Conservation (phyloP, 2,329 filamentous ascomycete species). For the Thelonectria rubi region DNA sequence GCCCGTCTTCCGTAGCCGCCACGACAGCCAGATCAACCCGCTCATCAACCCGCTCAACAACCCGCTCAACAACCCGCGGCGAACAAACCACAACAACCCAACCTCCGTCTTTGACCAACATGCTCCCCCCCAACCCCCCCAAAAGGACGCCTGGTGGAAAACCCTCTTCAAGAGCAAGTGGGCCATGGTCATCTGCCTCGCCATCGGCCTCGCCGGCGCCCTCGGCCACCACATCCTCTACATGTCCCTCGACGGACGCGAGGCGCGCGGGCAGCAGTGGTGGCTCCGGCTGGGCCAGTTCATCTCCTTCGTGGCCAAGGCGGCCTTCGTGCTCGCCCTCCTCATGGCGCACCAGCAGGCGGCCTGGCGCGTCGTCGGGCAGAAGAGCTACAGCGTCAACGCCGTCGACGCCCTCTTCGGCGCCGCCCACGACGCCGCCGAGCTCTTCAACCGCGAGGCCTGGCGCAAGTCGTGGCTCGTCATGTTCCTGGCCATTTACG, state of each 20-base stretch:
- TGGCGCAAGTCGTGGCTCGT: slow-evolving; percentile 35
- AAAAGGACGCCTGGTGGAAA: background rate
- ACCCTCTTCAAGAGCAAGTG: slow-evolving; percentile 20
- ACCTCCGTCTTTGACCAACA: too few relatives aligned
- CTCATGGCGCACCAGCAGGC: slow-evolving; percentile 27
- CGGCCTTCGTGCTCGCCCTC: slow-evolving; percentile 19
- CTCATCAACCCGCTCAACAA: slow-evolving; percentile 1
- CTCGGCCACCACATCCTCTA: slow-evolving; percentile 21
- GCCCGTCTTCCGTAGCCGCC: slow-evolving; percentile 6
- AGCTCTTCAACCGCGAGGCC: slow-evolving; percentile 33
- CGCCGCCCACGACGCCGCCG: slow-evolving; percentile 20
- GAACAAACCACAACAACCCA: background rate
- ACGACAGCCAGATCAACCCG: slow-evolving; percentile 18
- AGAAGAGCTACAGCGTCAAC: slow-evolving; percentile 18
- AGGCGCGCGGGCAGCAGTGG: slow-evolving; percentile 20
- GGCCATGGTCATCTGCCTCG: slow-evolving; percentile 23
- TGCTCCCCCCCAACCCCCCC: too few relatives aligned
- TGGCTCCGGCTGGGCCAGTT: slow-evolving; percentile 27
- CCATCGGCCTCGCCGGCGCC: slow-evolving; percentile 15
- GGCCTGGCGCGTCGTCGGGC: slow-evolving; percentile 22
- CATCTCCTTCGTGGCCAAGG: slow-evolving; percentile 26
- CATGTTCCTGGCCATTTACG: slow-evolving; percentile 35
- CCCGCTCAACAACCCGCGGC: background rate
- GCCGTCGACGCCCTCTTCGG: slow-evolving; percentile 35
- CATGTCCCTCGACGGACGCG: slow-evolving; percentile 8